Base-by-base conservation (phyloP, 768 basidiomycete genomes). In the Lanmaoa pseudosensibilis region DNA sequence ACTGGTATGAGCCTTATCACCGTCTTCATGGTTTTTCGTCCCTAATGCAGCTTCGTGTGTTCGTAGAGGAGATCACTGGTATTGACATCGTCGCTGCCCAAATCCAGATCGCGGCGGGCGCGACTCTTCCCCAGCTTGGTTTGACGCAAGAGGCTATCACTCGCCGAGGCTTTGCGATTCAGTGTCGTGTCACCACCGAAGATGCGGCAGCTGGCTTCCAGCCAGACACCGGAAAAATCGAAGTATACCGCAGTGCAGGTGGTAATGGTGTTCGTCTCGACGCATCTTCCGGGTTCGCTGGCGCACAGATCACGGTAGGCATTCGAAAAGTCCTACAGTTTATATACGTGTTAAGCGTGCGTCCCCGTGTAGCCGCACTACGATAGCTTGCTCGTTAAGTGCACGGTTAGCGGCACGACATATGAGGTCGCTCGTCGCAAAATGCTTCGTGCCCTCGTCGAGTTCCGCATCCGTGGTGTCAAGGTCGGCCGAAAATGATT, bases 71-170 rank as follows among this genome's bases (percentile, higher is more conserved):
- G 71, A 99, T 99, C 68, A 98, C 97, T 58, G 97, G 97, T 49
- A 94, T 98, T 73, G 97, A 99, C 69, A 96, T 99, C 60, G 94
- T 98, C 39, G 97, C 97, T 52, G 97, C 97, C 19, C 97, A 98
- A 74, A 98, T 99, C 63, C 97, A 98, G 77, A 98, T 99, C 66
- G 96, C 96, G n/a, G 97, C 94, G 49, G 97, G 97, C 51, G 97
- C 95, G 7, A 91, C 94, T 44, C 85, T 98, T 43, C 87, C 93
- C 10, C 94, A 97, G 70, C 88, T 98, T 59, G 97, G 97, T 54
- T 80, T 99, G 49, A 92, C 91, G 4, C 97, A 98, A 74, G 95
- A 98, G 30, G 90, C 93, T 51, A 94, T 99, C 72, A 88, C 87
- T 58, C 94, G 92, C 75, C 90, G 97, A 56, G 97, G 97, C 34